A percentile compares a stretch with the other conserved stretches of the same genome.
Conservation (phyloP, 495 filamentous ascomycete genomes). For the Hyaloscypha bicolor region DNA sequence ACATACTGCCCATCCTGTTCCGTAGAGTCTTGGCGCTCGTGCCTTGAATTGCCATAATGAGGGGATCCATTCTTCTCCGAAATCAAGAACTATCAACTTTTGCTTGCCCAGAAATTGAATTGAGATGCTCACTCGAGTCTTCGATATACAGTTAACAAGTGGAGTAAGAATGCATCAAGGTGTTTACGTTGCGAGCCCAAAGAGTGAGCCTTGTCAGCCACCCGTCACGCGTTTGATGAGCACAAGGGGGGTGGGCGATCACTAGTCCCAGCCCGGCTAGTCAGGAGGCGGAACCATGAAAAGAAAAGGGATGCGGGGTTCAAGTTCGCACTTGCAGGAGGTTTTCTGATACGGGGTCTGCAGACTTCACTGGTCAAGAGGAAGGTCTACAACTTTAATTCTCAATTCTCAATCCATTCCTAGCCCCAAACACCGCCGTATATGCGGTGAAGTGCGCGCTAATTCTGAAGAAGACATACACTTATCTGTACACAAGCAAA, state of each 20-base stretch:
- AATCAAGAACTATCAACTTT: no score
- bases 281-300: neutral
- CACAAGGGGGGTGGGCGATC: neutral
- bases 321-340: neutral
- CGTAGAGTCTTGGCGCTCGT: no score
- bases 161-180: neutral
- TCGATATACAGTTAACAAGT: neutral
- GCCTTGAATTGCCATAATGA: no score
- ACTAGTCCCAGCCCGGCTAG: neutral
- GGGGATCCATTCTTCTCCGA: no score
- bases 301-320: neutral
- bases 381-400: neutral
- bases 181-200: neutral
- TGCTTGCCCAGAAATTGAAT: no score
- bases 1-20: no score
- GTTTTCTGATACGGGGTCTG: neutral
- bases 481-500: slow-evolving; percentile 14
- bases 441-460: slow-evolving; percentile 6
- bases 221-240: neutral
- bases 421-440: neutral
- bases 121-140: neutral
- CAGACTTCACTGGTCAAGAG: neutral
- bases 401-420: slow-evolving; percentile 2
- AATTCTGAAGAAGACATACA: slow-evolving; percentile 7
- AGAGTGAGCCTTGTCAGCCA: neutral